Evolutionary conservation across 1,284 basidiomycete species (phyloP), one percentile per base, ranked within the genome.

Genomic region (Termitomyces sp.): DNA sequence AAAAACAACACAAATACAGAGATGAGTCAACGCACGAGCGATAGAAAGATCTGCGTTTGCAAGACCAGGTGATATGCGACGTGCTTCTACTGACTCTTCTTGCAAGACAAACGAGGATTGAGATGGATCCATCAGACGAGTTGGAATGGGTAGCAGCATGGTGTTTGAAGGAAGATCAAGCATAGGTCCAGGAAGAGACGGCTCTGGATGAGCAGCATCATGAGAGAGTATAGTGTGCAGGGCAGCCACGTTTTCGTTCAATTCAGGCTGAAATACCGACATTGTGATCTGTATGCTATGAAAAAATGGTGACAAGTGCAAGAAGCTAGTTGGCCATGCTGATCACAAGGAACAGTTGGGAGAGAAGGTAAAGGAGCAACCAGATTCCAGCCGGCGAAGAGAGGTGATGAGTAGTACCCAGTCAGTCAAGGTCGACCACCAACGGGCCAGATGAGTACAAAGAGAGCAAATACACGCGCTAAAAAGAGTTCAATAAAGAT

Each of bases 1-100:
- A 51, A 30, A 26, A 58, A 53, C 51, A 54, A 30, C 40, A 42
- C 24, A 44, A 50, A 26, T 52, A 28, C 28, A 51, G 53, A 34
- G 59, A 61, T 60, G 34, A 59, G 34, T 30, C 43, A 39, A 81
- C 84, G 70, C 64, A 87, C 84, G 73, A 52, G 84, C 80, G 55
- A 86, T 74, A 28, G 73, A 79, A 40, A 86, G 75, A 60, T 84
- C 83, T 10, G 81, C 82, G n/a, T 71, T 67, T 26, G 76, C 75
- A 24, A 85, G 71, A 57, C 85, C 62, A 13, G 56, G 36, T 45
- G 58, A 28, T 28, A 61, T 41, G 2, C 42, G 15, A 52, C 58
- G 62, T n/a, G 44, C 28, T 36, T 63, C 61, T 13, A 53, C 46
- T 19, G 53, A 56, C 30, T 64, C 50, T 43, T 78, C 77, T 4